Evolutionary conservation across 768 basidiomycete genomes (phyloP).

Genomic region (Boletellus ananiceps): DNA sequence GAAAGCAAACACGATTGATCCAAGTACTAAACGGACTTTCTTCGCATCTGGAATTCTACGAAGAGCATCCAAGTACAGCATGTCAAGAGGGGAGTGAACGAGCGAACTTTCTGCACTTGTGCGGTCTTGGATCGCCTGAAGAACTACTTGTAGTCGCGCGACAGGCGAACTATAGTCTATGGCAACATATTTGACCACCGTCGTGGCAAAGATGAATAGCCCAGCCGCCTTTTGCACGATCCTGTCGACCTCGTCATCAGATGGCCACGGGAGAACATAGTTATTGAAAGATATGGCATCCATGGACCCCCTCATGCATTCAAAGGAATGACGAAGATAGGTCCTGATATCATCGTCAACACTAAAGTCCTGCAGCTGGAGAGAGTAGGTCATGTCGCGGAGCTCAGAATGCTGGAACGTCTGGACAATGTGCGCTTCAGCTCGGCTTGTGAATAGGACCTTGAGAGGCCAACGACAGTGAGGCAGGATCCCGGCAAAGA

Average conservation of each 20-base stretch:
- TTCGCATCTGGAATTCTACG: conserved; percentile 7
- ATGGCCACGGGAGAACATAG: conserved; percentile 15
- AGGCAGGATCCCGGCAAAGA: conserved; percentile 15
- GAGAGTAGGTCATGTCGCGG: conserved; percentile 1
- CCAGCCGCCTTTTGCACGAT: conserved; percentile 19
- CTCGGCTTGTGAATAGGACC: conserved; percentile 24
- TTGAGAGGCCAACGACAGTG: conserved; percentile 21
- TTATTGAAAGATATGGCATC: not conserved
- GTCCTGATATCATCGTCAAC: conserved; percentile 22
- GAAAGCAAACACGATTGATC: conserved; percentile 12
- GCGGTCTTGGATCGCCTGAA: conserved; percentile 5
- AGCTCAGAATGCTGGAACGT: conserved; percentile 19
- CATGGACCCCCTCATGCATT: conserved; percentile 5
- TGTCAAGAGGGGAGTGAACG: conserved; percentile 13
- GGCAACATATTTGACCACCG: conserved; percentile 24
- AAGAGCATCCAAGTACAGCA: conserved; percentile 14
- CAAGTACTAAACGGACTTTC: conserved; percentile 8
- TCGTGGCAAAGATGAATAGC: conserved; percentile 28
- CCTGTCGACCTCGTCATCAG: conserved; percentile 17
- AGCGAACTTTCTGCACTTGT: conserved; percentile 1
- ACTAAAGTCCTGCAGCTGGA: conserved; percentile 18
- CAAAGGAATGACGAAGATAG: conserved; percentile 22
- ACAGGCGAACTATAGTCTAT: conserved; percentile 9
- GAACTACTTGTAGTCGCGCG: conserved; percentile 8
- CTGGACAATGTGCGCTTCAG: conserved; percentile 14